Base-by-base conservation (phyloP, 768 basidiomycete genomes). In the Hortiboletus campestris region DNA sequence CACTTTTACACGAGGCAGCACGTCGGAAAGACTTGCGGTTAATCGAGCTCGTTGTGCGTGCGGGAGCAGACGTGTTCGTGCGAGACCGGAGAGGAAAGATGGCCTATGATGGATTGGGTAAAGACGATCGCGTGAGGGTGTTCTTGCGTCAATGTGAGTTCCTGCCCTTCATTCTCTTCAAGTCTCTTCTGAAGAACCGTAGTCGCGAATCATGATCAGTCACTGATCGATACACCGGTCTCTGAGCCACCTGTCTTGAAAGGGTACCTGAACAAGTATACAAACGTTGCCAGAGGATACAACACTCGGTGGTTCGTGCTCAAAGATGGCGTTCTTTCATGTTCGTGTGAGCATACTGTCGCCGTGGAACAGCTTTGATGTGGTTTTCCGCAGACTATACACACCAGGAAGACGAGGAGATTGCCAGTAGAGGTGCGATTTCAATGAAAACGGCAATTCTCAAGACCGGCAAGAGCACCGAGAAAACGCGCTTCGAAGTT, bases 291-390 rank as follows among this genome's bases (percentile, higher is more conserved):
- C 0, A 86, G 84, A 62, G 94, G 95, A 0, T 96, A 94, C 67
- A 86, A 84, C 56, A 88, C 89, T 0, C 79, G 94, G 1, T 97
- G 94, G 93, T 96, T 98, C 65, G 91, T 96, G 0, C 80, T 97
- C 19, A 86, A 90, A 64, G 82, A 88, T 51, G 94, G 93, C 0
- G 77, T 89, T 25, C 70, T 95, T n/a, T 91, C 89, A 17, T 94
- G 91, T 91, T 67, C 25, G 89, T 80, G 35, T 54, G 11, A 42
- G 28, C 19, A 13, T 31, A 9, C 7, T 36, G 2, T 40, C 14
- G 2, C 8, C 2, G 46, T 32, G 39, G 13, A 22, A 17, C 12
- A 17, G 2, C 19, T 47, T 38, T 63, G 20, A 67, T n/a, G n/a
- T 22, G 25, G 11, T 11, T 56, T 46, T 41, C 14, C 13, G 13